Conservation (phyloP, 208 protist species). For the Crithidia thermophila region DNA sequence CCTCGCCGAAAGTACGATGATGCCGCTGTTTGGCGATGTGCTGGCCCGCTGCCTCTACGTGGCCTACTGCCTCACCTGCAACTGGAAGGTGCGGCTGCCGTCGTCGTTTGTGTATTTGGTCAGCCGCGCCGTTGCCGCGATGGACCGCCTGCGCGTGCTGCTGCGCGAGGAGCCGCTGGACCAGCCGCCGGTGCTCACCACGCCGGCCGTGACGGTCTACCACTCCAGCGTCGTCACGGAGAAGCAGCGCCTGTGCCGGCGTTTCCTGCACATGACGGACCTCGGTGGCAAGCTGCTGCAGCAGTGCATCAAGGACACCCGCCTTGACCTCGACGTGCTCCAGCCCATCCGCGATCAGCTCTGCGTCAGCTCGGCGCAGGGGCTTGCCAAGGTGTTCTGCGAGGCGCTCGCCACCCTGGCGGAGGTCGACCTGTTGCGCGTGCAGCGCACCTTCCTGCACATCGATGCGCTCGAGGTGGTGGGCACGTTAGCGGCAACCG, state of each 20-base stretch:
- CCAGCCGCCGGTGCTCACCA: constrained; percentile 20
- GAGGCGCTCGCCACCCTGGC: constrained; percentile 43
- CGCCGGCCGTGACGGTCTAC: constrained; percentile 25
- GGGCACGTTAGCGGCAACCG: constrained; percentile 39
- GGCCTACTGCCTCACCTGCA: constrained; percentile 46
- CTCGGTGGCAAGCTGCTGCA: constrained; percentile 32
- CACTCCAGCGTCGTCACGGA: constrained; percentile 25
- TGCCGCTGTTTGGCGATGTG: constrained; percentile 73
- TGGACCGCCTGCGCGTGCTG: constrained; percentile 26
- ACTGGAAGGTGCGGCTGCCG: constrained; percentile 50
- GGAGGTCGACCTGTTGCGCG: constrained; percentile 28
- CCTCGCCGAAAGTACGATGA: constrained; percentile 42
- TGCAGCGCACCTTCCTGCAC: constrained; percentile 48
- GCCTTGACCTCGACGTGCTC: constrained; percentile 43
- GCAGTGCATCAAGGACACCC: constrained; percentile 34
- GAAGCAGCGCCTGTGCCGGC: constrained; percentile 37
- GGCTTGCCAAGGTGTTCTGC: constrained; percentile 59
- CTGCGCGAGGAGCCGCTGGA: constrained; percentile 23
- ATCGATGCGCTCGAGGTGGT: constrained; percentile 76
- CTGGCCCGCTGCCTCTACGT: constrained; percentile 59
- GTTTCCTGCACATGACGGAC: constrained; percentile 31
- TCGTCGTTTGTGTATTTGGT: constrained; percentile 47
- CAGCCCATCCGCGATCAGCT: constrained; percentile 65
- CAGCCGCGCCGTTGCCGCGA: constrained; percentile 33
- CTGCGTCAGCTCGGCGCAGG: constrained; percentile 33